Conservation (phyloP, 257 asterid genomes). For the Jasminum sambac region DNA sequence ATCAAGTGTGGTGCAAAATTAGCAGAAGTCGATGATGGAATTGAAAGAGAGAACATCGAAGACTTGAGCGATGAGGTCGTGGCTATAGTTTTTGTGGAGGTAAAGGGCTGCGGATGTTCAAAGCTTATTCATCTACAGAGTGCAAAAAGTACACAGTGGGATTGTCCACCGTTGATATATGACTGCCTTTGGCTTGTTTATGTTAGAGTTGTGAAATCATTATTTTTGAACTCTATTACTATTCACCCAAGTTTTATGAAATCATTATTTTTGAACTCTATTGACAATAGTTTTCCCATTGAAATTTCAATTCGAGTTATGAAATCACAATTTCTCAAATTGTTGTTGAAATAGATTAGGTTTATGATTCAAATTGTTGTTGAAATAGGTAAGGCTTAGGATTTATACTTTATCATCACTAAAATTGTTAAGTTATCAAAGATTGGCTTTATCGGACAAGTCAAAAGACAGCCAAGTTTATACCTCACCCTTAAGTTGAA, state of each 20-base stretch:
- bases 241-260: too few species aligned
- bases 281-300: background rate
- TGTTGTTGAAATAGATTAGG: too few species aligned
- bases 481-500: too few species aligned
- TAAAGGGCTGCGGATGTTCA: slow-evolving; percentile 75
- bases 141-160: slow-evolving; percentile 50
- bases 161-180: slow-evolving; percentile 42
- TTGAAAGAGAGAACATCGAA: slow-evolving; percentile 22
- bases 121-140: slow-evolving; percentile 61
- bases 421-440: too few species aligned
- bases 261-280: background rate
- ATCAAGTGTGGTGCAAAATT: slow-evolving; percentile 31
- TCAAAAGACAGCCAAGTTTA: too few species aligned
- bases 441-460: too few species aligned
- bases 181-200: slow-evolving; percentile 56
- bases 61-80: slow-evolving; percentile 39
- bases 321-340: too few species aligned
- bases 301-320: background rate
- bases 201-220: slow-evolving; percentile 45
- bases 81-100: slow-evolving; percentile 51
- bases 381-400: too few species aligned
- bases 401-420: too few species aligned
- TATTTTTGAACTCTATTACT: background rate
- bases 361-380: too few species aligned
- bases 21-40: slow-evolving; percentile 25